A percentile compares a stretch with the other conserved stretches of the same genome.
Conservation (phyloP, 2,329 filamentous ascomycete species). For the Arthrobotrys musiformis region DNA sequence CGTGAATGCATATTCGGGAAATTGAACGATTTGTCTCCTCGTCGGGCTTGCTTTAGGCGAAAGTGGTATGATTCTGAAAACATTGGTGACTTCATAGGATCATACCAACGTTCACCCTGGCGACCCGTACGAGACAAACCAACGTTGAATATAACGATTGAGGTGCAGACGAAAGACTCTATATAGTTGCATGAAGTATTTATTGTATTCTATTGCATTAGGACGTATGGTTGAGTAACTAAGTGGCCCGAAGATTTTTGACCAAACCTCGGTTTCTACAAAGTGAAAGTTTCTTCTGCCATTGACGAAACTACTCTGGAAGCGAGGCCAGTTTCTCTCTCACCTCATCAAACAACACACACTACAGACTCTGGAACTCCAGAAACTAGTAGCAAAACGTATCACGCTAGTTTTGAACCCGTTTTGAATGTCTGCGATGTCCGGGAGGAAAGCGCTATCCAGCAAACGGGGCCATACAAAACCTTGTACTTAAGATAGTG, state of each 20-base stretch:
- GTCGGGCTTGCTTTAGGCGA: neutral
- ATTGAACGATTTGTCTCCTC: neutral
- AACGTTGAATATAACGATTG: no score
- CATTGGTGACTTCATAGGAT: constrained; percentile 16
- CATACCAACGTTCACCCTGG: neutral
- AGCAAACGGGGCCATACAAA: constrained; percentile 9
- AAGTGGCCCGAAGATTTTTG: no score
- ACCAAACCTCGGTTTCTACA: neutral
- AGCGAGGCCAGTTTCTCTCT: neutral
- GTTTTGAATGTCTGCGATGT: neutral
- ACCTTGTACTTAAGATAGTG: constrained; percentile 10
- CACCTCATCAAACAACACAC: neutral
- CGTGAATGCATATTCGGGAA: neutral
- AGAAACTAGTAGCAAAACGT: neutral
- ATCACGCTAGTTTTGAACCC: neutral
- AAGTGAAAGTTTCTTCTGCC: neutral
- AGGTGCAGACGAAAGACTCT: neutral
- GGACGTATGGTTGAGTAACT: neutral
- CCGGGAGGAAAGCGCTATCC: neutral
- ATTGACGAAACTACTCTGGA: neutral
- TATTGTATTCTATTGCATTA: no score
- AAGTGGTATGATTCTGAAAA: constrained; percentile 18
- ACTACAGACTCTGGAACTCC: neutral
- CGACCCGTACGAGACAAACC: no score
- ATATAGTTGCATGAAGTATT: neutral